Evolutionary conservation across 1,139 yeast genomes (phyloP).

Genomic region (Hansenula lynferdii): DNA sequence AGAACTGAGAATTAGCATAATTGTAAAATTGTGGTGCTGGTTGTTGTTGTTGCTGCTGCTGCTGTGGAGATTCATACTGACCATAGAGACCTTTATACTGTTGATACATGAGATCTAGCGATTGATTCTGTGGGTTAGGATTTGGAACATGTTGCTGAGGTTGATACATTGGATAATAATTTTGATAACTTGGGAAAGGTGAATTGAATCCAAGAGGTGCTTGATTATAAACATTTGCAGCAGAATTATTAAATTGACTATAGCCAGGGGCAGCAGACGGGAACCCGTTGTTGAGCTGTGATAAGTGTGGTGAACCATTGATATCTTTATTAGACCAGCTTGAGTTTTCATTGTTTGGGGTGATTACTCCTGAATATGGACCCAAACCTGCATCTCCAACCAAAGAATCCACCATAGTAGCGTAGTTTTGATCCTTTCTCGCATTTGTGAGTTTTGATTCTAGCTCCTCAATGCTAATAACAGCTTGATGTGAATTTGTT

Average conservation of each 20-base stretch:
- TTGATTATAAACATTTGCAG: background rate
- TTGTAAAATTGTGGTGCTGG: background rate
- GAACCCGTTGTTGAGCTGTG: background rate
- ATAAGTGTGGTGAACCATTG: background rate
- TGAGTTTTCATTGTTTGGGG: background rate
- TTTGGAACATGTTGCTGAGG: slow-evolving; percentile 3
- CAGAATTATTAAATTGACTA: background rate
- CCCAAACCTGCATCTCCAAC: slow-evolving; percentile 20
- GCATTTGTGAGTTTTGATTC: slow-evolving; percentile 4
- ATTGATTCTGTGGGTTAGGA: background rate
- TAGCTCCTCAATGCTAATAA: slow-evolving; percentile 9
- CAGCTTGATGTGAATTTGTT: background rate
- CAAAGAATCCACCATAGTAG: slow-evolving; percentile 30
- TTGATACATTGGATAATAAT: slow-evolving; percentile 6
- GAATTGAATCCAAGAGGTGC: background rate
- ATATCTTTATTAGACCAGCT: background rate
- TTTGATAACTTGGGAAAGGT: slow-evolving; percentile 1
- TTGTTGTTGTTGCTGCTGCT: background rate
- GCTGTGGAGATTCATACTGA: background rate
- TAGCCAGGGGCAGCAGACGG: background rate
- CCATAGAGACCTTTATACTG: slow-evolving; percentile 1
- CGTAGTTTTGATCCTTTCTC: slow-evolving; percentile 6
- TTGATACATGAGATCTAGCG: background rate
- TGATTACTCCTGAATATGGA: background rate
- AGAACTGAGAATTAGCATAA: background rate